phyloP scores from a whole-genome alignment of 805 yeast species.

The Metschnikowia matae region DNA sequence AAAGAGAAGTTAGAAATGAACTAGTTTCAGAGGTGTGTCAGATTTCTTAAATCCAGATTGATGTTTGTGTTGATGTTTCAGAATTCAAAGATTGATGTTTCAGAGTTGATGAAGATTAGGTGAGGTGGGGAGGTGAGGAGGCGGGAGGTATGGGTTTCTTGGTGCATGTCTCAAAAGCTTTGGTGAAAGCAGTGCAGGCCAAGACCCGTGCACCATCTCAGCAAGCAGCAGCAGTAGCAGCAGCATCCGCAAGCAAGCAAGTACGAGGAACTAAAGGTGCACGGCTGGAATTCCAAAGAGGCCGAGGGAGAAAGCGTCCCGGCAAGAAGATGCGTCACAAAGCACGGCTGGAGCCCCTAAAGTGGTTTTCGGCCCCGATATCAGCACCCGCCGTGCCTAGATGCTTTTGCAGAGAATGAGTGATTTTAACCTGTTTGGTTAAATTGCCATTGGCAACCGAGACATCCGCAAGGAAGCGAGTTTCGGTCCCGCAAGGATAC shows the following conservation, averaged over 20 bases:
- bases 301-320: too few relatives aligned
- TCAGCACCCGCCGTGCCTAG: background rate
- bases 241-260: background rate
- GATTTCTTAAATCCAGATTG: too few relatives aligned
- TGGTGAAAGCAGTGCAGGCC: background rate
- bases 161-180: background rate
- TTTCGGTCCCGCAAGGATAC: background rate
- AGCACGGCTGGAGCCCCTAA: background rate
- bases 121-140: too few relatives aligned
- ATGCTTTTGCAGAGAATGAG: background rate
- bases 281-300: too few relatives aligned
- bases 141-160: background rate
- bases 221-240: too few relatives aligned
- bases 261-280: too few relatives aligned
- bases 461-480: constrained; percentile 2
- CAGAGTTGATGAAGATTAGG: too few relatives aligned
- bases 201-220: constrained; percentile 8
- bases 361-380: background rate
- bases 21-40: too few relatives aligned
- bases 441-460: constrained; percentile 4
- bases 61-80: background rate
- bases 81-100: too few relatives aligned
- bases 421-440: constrained; percentile 3
- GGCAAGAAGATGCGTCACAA: too few relatives aligned
- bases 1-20: too few relatives aligned